Conservation (phyloP, 805 yeast genomes). For the Metschnikowia continentalis region DNA sequence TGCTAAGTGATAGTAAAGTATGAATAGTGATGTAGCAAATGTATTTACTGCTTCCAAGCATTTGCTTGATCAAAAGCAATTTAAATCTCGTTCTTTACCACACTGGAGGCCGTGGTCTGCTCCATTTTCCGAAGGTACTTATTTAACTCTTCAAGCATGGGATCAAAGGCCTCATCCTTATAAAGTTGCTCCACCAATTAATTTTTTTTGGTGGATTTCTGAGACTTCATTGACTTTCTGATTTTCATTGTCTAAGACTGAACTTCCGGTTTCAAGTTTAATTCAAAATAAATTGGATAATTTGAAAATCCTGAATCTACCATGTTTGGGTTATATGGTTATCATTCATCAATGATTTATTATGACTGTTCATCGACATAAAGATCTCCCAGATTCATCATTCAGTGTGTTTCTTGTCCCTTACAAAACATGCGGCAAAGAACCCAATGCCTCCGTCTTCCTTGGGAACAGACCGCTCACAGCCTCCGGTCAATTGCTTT, state of each 20-base stretch:
- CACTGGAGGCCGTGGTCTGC: conserved; percentile 17
- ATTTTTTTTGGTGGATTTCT: too few relatives aligned
- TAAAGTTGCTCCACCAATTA: conserved; percentile 9
- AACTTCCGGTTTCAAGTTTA: too few relatives aligned
- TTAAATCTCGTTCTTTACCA: conserved; percentile 16
- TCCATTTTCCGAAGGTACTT: neutral
- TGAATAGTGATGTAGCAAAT: too few relatives aligned
- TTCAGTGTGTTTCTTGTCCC: conserved; percentile 1
- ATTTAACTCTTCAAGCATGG: neutral
- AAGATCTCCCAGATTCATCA: neutral
- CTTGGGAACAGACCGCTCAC: conserved; percentile 80
- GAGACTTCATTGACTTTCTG: too few relatives aligned
- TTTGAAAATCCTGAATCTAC: too few relatives aligned
- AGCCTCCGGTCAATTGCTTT: conserved; percentile 65
- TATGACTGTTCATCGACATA: too few relatives aligned
- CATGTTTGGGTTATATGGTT: too few relatives aligned
- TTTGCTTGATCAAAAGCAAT: conserved; percentile 3
- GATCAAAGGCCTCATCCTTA: neutral
- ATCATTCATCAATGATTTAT: neutral
- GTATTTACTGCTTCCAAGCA: too few relatives aligned
- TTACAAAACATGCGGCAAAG: conserved; percentile 88
- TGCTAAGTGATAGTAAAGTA: too few relatives aligned
- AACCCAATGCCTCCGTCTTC: conserved; percentile 99
- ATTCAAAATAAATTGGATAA: too few relatives aligned
- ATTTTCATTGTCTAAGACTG: too few relatives aligned